Percentiles rank a stretch among this genome's conserved stretches.
Conservation (phyloP, 495 filamentous ascomycete genomes). For the Tetracladium setigerum region DNA sequence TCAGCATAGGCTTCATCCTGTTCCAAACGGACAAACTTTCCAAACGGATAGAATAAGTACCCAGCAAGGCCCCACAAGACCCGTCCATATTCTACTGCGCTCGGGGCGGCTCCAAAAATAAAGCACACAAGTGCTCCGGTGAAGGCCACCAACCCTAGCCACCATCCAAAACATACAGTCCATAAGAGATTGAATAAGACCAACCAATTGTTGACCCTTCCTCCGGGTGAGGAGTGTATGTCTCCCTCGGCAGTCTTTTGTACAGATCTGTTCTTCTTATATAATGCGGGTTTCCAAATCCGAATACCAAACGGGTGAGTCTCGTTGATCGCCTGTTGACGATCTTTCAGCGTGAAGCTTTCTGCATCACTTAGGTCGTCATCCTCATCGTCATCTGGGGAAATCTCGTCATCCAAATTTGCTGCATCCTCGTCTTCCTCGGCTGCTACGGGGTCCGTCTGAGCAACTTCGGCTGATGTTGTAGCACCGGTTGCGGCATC, state of each 20-base stretch:
- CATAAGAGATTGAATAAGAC: slow-evolving; percentile 83
- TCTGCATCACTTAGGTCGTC: slow-evolving; percentile 69
- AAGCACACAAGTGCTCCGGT: slow-evolving; percentile 71
- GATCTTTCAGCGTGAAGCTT: slow-evolving; percentile 81
- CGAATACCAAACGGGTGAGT: slow-evolving; percentile 98
- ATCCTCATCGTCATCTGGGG: slow-evolving; percentile 35
- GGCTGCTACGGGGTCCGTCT: slow-evolving; percentile 23
- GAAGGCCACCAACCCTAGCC: slow-evolving; percentile 75
- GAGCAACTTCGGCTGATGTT: slow-evolving; percentile 19
- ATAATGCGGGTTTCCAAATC: slow-evolving; percentile 96
- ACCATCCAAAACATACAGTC: slow-evolving; percentile 95
- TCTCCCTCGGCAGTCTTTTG: slow-evolving; percentile 94
- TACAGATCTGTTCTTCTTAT: slow-evolving; percentile 95
- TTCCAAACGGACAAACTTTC: slow-evolving; percentile 86
- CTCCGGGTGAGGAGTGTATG: slow-evolving; percentile 92
- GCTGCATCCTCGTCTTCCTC: slow-evolving; percentile 27
- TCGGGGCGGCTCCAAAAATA: slow-evolving; percentile 67
- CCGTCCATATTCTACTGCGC: slow-evolving; percentile 77
- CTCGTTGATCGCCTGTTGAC: slow-evolving; percentile 96
- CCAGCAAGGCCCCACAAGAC: slow-evolving; percentile 76
- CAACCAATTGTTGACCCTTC: slow-evolving; percentile 73
- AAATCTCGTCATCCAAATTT: slow-evolving; percentile 14
- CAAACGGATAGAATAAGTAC: slow-evolving; percentile 94
- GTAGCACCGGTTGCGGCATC: slow-evolving; percentile 31
- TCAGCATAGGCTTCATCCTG: slow-evolving; percentile 91